A percentile compares a stretch with the other conserved stretches of the same genome.
Conservation (phyloP, 2,329 filamentous ascomycete genomes). For the Magnaporthales sp. region DNA sequence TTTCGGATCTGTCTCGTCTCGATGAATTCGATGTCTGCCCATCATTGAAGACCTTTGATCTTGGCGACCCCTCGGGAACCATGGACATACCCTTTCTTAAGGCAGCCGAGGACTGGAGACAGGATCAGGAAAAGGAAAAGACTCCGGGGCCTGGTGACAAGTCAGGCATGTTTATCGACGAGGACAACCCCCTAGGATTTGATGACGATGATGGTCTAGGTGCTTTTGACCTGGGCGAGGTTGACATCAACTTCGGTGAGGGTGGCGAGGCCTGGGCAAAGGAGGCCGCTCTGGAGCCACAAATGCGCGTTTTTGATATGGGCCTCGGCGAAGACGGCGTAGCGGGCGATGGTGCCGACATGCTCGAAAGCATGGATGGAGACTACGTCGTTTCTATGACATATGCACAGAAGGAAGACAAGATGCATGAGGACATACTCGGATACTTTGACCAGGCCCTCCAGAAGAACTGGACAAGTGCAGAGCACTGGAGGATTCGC, state of each 20-base stretch:
- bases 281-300: slow-evolving; percentile 78
- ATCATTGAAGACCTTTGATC: slow-evolving; percentile 85
- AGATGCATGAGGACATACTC: slow-evolving; percentile 85
- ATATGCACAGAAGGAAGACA: slow-evolving; percentile 56
- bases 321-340: slow-evolving; percentile 46
- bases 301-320: slow-evolving; percentile 70
- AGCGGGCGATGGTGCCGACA: slow-evolving; percentile 41
- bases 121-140: slow-evolving; percentile 57
- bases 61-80: slow-evolving; percentile 77
- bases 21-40: slow-evolving; percentile 90
- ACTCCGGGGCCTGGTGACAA: slow-evolving; percentile 50
- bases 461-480: slow-evolving; percentile 94
- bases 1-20: slow-evolving; percentile 67
- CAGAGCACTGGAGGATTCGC: slow-evolving; percentile 97
- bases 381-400: slow-evolving; percentile 76
- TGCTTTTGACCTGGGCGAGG: slow-evolving; percentile 58
- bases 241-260: slow-evolving; percentile 81
- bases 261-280: slow-evolving; percentile 93
- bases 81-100: slow-evolving; percentile 89
- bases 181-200: slow-evolving; percentile 75
- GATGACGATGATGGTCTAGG: slow-evolving; percentile 71
- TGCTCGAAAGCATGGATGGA: slow-evolving; percentile 51
- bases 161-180: slow-evolving; percentile 77
- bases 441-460: slow-evolving; percentile 95
- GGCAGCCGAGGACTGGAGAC: slow-evolving; percentile 76